Conservation (phyloP, 345 rosid species). For the Moricandia moricandioides region DNA sequence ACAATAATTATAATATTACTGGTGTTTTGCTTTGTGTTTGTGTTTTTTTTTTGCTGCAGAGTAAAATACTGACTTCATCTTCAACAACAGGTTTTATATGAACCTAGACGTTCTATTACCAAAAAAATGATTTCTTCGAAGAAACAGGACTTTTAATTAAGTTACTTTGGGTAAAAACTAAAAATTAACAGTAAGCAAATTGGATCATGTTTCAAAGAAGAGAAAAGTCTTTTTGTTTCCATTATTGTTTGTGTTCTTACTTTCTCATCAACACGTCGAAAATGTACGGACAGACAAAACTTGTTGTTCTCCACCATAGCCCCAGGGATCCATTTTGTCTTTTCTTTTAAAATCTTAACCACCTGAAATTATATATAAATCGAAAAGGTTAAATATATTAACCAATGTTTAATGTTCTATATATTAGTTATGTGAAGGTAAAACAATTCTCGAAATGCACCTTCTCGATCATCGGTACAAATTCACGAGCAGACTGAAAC, state of each 20-base stretch:
- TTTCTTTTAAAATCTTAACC: conserved; percentile 49
- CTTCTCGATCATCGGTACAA: conserved; percentile 82
- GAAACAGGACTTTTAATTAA: not conserved
- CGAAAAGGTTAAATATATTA: not conserved
- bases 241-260: conserved; percentile 36
- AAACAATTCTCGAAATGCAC: conserved; percentile 31
- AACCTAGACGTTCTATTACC: no score
- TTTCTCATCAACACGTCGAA: conserved; percentile 87
- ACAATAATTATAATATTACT: not conserved
- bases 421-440: not conserved
- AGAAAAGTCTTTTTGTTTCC: not conserved
- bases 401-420: not conserved
- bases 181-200: not conserved
- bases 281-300: conserved; percentile 91
- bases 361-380: conserved; percentile 39
- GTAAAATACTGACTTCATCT: not conserved
- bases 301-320: conserved; percentile 89
- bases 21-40: not conserved
- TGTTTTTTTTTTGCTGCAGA: not conserved
- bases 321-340: conserved; percentile 70
- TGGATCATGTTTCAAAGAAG: not conserved
- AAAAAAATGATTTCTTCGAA: no score
- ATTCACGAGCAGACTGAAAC: conserved; percentile 83
- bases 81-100: not conserved
- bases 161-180: conserved; percentile 5